Base-by-base conservation (phyloP, 2,329 filamentous ascomycete species). In the Alternaria hordeiaustralica region DNA sequence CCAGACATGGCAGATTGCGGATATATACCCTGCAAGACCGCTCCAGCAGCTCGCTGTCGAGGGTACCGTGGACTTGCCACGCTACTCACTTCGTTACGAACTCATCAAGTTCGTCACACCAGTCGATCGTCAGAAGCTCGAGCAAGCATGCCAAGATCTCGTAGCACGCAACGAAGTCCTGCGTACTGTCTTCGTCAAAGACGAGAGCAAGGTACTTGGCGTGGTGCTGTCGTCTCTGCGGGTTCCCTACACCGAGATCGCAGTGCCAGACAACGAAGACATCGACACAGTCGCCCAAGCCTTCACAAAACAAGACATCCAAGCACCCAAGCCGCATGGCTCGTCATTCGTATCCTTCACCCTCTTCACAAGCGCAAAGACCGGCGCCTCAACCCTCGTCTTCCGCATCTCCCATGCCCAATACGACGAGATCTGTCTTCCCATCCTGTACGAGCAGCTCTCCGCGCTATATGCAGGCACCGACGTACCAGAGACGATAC, bases 391-490 rank as follows among this genome's bases (percentile, higher is more conserved):
- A 6, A 82, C 83, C 49, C 85, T 91, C 13, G 80, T 86, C 62
- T 84, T 90, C 74, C 86, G 89, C 60, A 85, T 92, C 59, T 91
- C 89, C 0, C 89, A 92, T 75, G 87, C 89, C 0, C 89, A 91
- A 68, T 91, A 91, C 72, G 89, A 92, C 67, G 89, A 89, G 66
- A 88, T 91, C 21, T 91, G 87, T 67, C 83, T 91, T 9, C 86
- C 88, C 0, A 80, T 84, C n/a, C 84, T 91, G 20, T 84, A 91
- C 61, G 83, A 83, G 18, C 87, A 90, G 71, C 84, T 91, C 44
- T 86, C 86, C 4, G 82, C 84, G 0, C 80, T 89, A 6, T 89
- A 86, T 54, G 73, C 82, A 45, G 82, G 80, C 8, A 64, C 64
- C 7, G 33, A 66, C 0, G 58, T 81, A 6, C 58, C 73, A 0